phyloP scores from a whole-genome alignment of 73 alveolate species.

The Paramecium pentaurelia region DNA sequence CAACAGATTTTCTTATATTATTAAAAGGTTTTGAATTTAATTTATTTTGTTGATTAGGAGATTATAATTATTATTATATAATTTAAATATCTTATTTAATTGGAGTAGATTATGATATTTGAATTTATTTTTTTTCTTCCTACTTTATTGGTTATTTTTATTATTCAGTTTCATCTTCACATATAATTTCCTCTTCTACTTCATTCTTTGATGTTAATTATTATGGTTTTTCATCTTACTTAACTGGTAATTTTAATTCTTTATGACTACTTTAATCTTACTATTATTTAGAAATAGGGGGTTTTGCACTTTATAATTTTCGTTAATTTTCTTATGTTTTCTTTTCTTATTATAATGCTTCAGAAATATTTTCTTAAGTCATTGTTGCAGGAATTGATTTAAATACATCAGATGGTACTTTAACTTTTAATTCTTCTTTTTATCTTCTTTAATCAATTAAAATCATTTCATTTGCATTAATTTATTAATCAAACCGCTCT shows the following conservation, averaged over 20 bases:
- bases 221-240: background rate
- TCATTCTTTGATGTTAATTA: background rate
- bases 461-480: background rate
- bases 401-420: background rate
- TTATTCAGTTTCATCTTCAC: background rate
- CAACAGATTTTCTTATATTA: background rate
- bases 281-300: background rate
- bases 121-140: background rate
- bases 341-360: background rate
- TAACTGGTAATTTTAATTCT: background rate
- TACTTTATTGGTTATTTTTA: background rate
- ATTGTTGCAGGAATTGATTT: background rate
- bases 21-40: constrained; percentile 20
- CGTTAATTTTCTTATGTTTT: background rate
- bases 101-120: background rate
- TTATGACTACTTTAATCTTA: background rate
- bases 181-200: background rate
- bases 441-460: background rate
- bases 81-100: background rate
- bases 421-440: background rate
- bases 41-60: background rate
- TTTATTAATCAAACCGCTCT: background rate
- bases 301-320: constrained; percentile 1
- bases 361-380: background rate
- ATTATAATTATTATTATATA: background rate